Evolutionary conservation across 768 basidiomycete species (phyloP), one percentile per base, ranked within the genome.

Genomic region (Baorangia bicolor): DNA sequence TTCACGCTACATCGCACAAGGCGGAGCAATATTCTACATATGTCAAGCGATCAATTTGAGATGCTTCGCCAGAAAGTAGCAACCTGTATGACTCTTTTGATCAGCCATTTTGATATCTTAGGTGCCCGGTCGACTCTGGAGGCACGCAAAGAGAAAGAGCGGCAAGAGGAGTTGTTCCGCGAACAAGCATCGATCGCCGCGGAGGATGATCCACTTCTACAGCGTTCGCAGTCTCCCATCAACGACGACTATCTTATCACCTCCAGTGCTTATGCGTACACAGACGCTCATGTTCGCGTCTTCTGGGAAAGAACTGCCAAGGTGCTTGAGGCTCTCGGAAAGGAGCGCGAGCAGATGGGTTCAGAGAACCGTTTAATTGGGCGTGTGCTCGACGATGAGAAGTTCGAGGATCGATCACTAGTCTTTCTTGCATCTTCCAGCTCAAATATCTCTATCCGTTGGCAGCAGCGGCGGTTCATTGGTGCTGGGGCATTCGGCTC

Each of bases 391-490:
- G 94, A 98, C 69, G 88, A 94, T 65, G 91, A 94, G 67, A 92
- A 90, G 58, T 83, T 88, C 9, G 97, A 98, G 73, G 96, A 99
- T 69, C 85, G 93, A 43, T 94, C 96, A 0, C 78, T 97, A 43
- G 87, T 94, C 7, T 96, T 94, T 78, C 82, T 99, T 38, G 97
- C 97, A 1, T 94, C 94, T 2, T 93, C 93, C n/a, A 87, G 87
- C 38, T 94, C 94, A 27, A 97, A 96, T 64, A 93, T 98, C 58
- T 92, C 94, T 3, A 88, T 98, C 57, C 85, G 92, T 38, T 99
- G 97, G 97, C 96, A 98, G 70, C 97, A 99, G 74, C 94, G 96
- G 14, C 86, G 90, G 55, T 98, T 98, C 75, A 98, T 99, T 63
- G 97, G 96, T 48, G 87, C 94, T n/a, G 97, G 97, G 16, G 95